A percentile compares a stretch with the other conserved stretches of the same genome.
Evolutionary conservation across 164 flowering plant species (phyloP).

Genomic region (Macadamia tetraphylla): DNA sequence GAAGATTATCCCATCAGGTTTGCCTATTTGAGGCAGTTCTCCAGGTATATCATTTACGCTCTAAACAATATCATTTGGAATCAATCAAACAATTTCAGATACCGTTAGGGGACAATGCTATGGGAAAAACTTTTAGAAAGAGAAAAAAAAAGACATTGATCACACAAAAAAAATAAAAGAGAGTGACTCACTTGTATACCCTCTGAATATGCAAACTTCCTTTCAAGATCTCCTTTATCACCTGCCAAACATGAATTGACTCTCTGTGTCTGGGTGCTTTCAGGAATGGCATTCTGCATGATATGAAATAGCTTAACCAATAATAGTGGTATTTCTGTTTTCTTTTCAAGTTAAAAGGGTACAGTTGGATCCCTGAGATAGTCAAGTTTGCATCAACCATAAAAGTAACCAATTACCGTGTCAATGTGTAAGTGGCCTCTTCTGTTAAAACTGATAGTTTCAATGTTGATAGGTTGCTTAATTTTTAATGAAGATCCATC

Average conservation of each 20-base stretch:
- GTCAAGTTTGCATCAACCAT: background rate
- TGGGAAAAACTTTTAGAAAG: background rate
- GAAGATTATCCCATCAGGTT: too few relatives aligned
- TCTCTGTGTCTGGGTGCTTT: conserved; percentile 11
- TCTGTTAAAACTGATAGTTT: conserved; percentile 31
- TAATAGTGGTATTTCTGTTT: background rate
- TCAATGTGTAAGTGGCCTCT: conserved; percentile 21
- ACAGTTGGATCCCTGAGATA: background rate
- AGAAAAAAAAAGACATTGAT: background rate
- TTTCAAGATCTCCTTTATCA: conserved; percentile 6
- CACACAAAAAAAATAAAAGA: conserved; percentile 1
- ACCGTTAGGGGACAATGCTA: too few relatives aligned
- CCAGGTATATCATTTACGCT: too few relatives aligned
- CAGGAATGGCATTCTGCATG: conserved; percentile 24
- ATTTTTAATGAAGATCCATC: conserved; percentile 31
- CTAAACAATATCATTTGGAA: too few relatives aligned
- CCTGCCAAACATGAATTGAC: conserved; percentile 22
- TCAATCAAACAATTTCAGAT: too few relatives aligned
- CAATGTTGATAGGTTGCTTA: conserved; percentile 23
- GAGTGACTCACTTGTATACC: conserved; percentile 27
- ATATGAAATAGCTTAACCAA: background rate
- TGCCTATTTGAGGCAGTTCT: too few relatives aligned
- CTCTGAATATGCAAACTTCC: conserved; percentile 8
- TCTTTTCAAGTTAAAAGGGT: background rate
- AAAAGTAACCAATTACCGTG: conserved; percentile 27